Evolutionary conservation across 1,139 yeast species (phyloP), one percentile per base, ranked within the genome.

Genomic region (Sugiyamaella novakii): DNA sequence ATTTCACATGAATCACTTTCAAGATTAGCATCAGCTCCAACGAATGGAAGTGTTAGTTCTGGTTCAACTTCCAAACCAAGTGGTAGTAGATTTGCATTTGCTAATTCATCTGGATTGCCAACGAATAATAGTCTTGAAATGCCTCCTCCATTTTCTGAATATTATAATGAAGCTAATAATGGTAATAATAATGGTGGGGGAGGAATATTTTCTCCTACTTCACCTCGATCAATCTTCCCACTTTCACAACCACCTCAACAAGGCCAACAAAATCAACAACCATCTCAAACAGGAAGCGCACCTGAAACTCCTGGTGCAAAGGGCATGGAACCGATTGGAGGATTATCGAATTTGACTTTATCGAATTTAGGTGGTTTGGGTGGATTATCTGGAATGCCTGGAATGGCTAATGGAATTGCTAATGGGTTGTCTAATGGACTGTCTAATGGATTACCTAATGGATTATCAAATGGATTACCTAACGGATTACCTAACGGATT

Each of bases 151-250:
- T 49, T 47, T 28, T 53, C 53, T 7, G 52, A 48, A 1, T 48
- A 49, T 29, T 51, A 49, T 33, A 35, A 50, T 21, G 55, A 50
- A n/a, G n/a, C n/a, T 12, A 33, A 48, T 17, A 17, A 21, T 14
- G 33, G 33, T 15, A 15, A 36, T 18, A 21, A 11, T 8, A 36
- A 18, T 14, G 29, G 27, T 41, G 37, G 30, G n/a, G 10, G 22
- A 17, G 59, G 52, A 14, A 49, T 61, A 31, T 60, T 62, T 44
- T 55, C 62, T n/a, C 65, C 68, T 2, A 55, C 66, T 8, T 57
- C 66, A 19, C 65, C 67, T 3, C 55, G 63, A 29, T 47, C 60
- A 17, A 43, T 57, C 36, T 63, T 61, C 50, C 62, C 65, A 3
- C 48, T 53, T n/a, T 49, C 54, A 11, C 45, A 40, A 14, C 51